Conservation (phyloP, 73 alveolate genomes). For the Paramecium caudatum region DNA sequence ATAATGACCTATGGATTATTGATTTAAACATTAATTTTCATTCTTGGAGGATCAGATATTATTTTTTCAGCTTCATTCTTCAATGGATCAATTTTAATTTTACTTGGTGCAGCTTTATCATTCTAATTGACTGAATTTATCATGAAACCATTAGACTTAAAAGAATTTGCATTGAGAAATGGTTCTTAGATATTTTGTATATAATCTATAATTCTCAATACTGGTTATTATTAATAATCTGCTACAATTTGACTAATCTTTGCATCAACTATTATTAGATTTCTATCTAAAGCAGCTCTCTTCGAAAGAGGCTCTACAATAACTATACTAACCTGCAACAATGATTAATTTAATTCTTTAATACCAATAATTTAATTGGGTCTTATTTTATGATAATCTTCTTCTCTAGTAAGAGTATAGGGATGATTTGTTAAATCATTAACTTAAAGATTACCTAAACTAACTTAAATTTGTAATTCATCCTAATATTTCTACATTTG, state of each 20-base stretch:
- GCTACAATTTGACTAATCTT: conserved; percentile 2
- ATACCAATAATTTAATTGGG: neutral
- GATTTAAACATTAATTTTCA: conserved; percentile 23
- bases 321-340: neutral
- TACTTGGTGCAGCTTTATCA: neutral
- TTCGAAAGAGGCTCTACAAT: neutral
- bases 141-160: neutral
- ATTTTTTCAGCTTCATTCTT: neutral
- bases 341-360: neutral
- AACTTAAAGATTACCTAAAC: conserved; percentile 14
- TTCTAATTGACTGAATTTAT: neutral
- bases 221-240: conserved; percentile 31
- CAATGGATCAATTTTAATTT: neutral
- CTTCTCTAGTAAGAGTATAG: neutral
- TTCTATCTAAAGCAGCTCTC: neutral
- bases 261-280: neutral
- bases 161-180: conserved; percentile 24
- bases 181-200: neutral
- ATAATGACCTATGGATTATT: conserved; percentile 37
- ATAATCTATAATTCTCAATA: conserved; percentile 38
- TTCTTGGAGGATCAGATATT: neutral
- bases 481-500: neutral
- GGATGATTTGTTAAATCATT: conserved; percentile 61
- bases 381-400: conserved; percentile 30
- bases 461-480: neutral